Base-by-base conservation (phyloP, 371 early-diverging fungal species). In the Lichtheimia ornata region DNA sequence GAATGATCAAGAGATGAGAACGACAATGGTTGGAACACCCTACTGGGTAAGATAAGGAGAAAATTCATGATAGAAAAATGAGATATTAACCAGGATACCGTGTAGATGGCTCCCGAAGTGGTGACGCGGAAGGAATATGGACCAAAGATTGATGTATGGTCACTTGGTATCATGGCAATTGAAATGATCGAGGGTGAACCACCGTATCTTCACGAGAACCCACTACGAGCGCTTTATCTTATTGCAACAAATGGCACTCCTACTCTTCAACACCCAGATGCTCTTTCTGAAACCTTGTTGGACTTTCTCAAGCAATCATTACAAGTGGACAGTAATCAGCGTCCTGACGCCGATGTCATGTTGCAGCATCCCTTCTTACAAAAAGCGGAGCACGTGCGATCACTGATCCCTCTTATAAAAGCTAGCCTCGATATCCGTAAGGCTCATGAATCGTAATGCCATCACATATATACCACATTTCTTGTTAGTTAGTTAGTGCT, bases 201-300 rank as follows among this genome's bases (percentile, higher is more conserved):
- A n/a, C 99, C 99, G n/a, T 99, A 97, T 67, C 76, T 97, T 55
- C 90, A 95, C 61, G 96, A 95, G 65, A 91, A 94, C 62, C 94
- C 95, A 30, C 79, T 95, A 20, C 83, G 92, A 62, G 97, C 97
- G 14, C 83, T 97, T 15, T 96, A 95, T 69, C 73, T 97, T 63
- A 97, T 97, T 74, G 97, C 96, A 4, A 97, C 96, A 30, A 97
- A 95, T 63, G 98, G 98, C 17, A 97, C 97, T 5, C 98, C 97
- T 12, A 83, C 84, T 56, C 73, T 98, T 15, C 92, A 96, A 72
- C 88, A 94, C 61, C 96, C 96, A 1, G 95, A 94, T 50, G 87
- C 80, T 35, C 74, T 97, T 41, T 90, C 91, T 13, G 76, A 84
- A 0, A 77, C 83, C 9, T 93, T 97, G 65, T 70, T 85, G 35